phyloP scores from a whole-genome alignment of 495 filamentous ascomycete species.

The Pseudevernia furfuracea region DNA sequence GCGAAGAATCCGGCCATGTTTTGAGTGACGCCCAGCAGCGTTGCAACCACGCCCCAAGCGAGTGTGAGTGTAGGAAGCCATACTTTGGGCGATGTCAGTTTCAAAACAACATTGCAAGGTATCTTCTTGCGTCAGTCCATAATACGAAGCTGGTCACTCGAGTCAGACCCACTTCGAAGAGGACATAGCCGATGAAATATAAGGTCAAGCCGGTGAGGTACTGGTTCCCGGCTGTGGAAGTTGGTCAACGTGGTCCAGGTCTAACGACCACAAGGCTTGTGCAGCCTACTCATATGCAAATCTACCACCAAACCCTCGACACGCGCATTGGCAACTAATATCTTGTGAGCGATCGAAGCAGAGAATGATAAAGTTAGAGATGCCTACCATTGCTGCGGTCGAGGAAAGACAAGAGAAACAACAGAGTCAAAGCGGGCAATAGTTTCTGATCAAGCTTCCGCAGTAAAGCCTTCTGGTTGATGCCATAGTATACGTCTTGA shows the following conservation, averaged over 20 bases:
- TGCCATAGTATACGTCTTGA: not conserved
- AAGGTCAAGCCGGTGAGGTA: slow-evolving; percentile 65
- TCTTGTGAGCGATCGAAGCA: not conserved
- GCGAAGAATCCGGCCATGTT: slow-evolving; percentile 57
- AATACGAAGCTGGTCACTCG: not conserved
- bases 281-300: slow-evolving; percentile 48
- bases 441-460: slow-evolving; percentile 58
- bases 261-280: not conserved
- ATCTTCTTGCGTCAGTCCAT: slow-evolving; percentile 35
- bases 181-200: slow-evolving; percentile 70
- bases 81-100: slow-evolving; percentile 56
- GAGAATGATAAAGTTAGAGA: not conserved
- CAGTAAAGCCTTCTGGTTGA: slow-evolving; percentile 56
- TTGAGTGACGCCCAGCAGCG: slow-evolving; percentile 60
- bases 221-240: slow-evolving; percentile 50
- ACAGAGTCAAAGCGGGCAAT: slow-evolving; percentile 57
- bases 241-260: not conserved
- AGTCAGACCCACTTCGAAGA: slow-evolving; percentile 43
- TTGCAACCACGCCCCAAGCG: slow-evolving; percentile 59
- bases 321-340: slow-evolving; percentile 47
- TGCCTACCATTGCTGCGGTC: slow-evolving; percentile 62
- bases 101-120: slow-evolving; percentile 67
- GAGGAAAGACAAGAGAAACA: slow-evolving; percentile 68
- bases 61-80: slow-evolving; percentile 53
- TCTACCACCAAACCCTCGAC: slow-evolving; percentile 58